These are phyloP conservation scores for Halenospora varia DNA, from an alignment of 495 filamentous ascomycete species.

Conservation along the genomic window DNA sequence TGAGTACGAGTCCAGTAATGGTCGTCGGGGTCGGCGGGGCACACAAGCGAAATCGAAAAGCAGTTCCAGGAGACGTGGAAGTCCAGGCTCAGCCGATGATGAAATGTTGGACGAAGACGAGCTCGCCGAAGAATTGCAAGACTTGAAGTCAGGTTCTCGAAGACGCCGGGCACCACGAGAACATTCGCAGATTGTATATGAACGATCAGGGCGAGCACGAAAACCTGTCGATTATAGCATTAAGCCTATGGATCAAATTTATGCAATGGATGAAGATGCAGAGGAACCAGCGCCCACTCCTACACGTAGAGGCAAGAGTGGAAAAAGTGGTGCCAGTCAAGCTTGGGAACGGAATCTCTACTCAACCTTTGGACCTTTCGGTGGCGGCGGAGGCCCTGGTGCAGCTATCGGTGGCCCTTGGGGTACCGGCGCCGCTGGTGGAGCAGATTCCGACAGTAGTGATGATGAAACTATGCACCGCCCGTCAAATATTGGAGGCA, in stretches of 20 bases:
- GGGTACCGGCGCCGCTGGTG: constrained; percentile 68
- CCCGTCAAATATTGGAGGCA: constrained; percentile 49
- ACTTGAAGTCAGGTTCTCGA: constrained; percentile 18
- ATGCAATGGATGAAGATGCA: constrained; percentile 65
- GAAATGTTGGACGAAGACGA: constrained; percentile 68
- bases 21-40: constrained; percentile 34
- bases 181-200: constrained; percentile 26
- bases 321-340: constrained; percentile 45
- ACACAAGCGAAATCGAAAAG: constrained; percentile 35
- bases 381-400: constrained; percentile 67
- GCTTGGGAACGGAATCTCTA: constrained; percentile 73
- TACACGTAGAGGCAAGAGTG: constrained; percentile 54
- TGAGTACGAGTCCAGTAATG: constrained; percentile 36
- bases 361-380: constrained; percentile 86
- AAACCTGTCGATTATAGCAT: constrained; percentile 71
- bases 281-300: constrained; percentile 62
- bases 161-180: constrained; percentile 7
- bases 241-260: constrained; percentile 65
- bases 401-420: constrained; percentile 76
- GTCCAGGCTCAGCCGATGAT: constrained; percentile 55
- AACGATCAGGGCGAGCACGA: constrained; percentile 41
- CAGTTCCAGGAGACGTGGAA: constrained; percentile 32
- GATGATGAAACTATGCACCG: constrained; percentile 77
- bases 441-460: constrained; percentile 91
- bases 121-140: constrained; percentile 66